These are phyloP conservation scores for Alternaria longipes DNA, from an alignment of 2,329 filamentous ascomycete genomes.

Conservation along the genomic window DNA sequence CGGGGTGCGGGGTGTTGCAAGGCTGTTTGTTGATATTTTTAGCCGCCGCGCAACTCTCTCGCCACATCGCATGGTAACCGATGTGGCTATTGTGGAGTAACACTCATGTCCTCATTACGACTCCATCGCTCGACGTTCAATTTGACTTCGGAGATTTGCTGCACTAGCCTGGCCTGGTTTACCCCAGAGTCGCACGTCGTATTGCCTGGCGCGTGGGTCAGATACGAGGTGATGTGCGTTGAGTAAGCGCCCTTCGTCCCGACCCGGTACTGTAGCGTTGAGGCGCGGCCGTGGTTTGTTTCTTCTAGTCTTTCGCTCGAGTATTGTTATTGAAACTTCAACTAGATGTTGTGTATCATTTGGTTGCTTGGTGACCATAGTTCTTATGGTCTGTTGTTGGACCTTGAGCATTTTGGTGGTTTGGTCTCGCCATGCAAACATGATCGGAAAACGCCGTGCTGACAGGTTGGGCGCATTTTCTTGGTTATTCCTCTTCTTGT, in stretches of 20 bases:
- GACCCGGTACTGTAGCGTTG: constrained; percentile 14
- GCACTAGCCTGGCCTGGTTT: constrained; percentile 28
- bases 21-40: constrained; percentile 22
- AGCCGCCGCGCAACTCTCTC: constrained; percentile 6
- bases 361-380: neutral
- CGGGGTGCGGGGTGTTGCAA: constrained; percentile 15
- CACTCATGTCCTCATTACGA: neutral
- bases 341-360: neutral
- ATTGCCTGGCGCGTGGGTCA: constrained; percentile 36
- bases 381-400: neutral
- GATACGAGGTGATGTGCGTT: constrained; percentile 40
- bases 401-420: neutral
- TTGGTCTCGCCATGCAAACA: neutral
- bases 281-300: constrained; percentile 11
- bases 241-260: constrained; percentile 30
- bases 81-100: constrained; percentile 5
- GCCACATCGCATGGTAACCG: constrained; percentile 14
- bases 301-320: neutral
- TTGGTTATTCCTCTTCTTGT: too few relatives aligned
- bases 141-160: constrained; percentile 17
- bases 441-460: neutral
- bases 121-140: constrained; percentile 2
- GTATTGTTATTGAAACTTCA: neutral
- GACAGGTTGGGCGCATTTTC: neutral
- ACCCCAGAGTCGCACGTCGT: constrained; percentile 39